These are phyloP conservation scores for Gelatoporia subvermispora DNA, from an alignment of 768 basidiomycete genomes.

Conservation along the genomic window DNA sequence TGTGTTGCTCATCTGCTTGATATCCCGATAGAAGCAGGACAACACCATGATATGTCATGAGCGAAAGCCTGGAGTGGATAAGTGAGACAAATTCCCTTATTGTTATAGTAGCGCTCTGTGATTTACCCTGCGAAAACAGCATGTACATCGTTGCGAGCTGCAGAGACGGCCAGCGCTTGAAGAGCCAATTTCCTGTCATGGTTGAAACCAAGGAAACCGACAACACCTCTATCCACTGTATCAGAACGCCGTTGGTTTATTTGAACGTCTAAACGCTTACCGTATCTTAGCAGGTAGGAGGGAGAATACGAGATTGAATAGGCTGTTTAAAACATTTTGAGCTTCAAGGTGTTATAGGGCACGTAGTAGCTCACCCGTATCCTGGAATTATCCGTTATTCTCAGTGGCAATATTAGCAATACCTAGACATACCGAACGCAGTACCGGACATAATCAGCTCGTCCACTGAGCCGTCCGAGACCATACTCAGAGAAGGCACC, in stretches of 20 bases:
- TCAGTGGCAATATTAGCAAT: background rate
- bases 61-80: constrained; percentile 43
- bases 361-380: constrained; percentile 20
- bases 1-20: constrained; percentile 66
- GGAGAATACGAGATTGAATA: constrained; percentile 80
- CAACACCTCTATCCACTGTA: constrained; percentile 46
- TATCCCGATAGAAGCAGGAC: constrained; percentile 69
- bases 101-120: background rate
- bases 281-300: constrained; percentile 67
- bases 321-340: constrained; percentile 40
- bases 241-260: background rate
- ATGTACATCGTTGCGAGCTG: constrained; percentile 65
- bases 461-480: constrained; percentile 54
- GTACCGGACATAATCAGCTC: constrained; percentile 71
- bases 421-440: constrained; percentile 56
- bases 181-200: constrained; percentile 67
- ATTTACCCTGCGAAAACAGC: constrained; percentile 70
- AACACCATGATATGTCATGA: constrained; percentile 78
- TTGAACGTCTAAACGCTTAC: constrained; percentile 31
- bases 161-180: constrained; percentile 63
- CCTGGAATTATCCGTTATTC: constrained; percentile 14
- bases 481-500: constrained; percentile 17
- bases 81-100: background rate
- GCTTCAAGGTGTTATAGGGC: background rate
- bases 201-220: constrained; percentile 74